phyloP scores from a whole-genome alignment of 805 yeast species.

The Wickerhamiella vanderwaltii region DNA sequence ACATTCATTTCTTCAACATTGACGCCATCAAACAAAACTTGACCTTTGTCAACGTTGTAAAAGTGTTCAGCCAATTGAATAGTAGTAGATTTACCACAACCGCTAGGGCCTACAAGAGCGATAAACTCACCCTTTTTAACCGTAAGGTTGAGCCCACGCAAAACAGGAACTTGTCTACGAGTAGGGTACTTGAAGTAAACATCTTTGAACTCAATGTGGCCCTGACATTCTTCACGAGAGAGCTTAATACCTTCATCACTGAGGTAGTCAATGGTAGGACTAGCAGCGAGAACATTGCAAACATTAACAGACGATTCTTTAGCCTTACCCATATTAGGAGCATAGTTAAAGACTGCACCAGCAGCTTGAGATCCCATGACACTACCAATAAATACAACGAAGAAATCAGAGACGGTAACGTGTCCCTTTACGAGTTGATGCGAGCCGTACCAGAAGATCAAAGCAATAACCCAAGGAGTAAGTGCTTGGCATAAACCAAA shows the following conservation, averaged over 20 bases:
- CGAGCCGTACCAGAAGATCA: slow-evolving; percentile 35
- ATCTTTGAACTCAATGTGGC: slow-evolving; percentile 42
- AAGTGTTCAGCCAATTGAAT: slow-evolving; percentile 40
- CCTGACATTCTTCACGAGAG: slow-evolving; percentile 26
- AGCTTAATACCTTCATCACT: slow-evolving; percentile 24
- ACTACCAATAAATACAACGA: slow-evolving; percentile 30
- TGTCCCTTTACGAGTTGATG: slow-evolving; percentile 26
- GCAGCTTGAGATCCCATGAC: slow-evolving; percentile 34
- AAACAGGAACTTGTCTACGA: slow-evolving; percentile 38
- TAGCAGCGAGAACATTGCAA: slow-evolving; percentile 23
- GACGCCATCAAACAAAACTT: slow-evolving; percentile 40
- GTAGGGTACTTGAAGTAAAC: slow-evolving; percentile 57
- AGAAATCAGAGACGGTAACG: slow-evolving; percentile 27
- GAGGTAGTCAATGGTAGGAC: slow-evolving; percentile 28
- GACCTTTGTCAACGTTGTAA: slow-evolving; percentile 39
- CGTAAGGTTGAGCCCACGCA: slow-evolving; percentile 38
- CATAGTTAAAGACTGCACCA: slow-evolving; percentile 27
- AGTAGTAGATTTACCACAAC: slow-evolving; percentile 50
- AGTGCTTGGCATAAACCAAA: slow-evolving; percentile 31
- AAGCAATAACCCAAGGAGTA: slow-evolving; percentile 31
- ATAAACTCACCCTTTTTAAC: slow-evolving; percentile 41
- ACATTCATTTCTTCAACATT: slow-evolving; percentile 39
- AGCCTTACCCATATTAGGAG: slow-evolving; percentile 36
- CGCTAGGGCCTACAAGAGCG: slow-evolving; percentile 58
- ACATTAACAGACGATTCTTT: slow-evolving; percentile 29